Conservation (phyloP, 2,329 filamentous ascomycete genomes). For the Polytolypa hystricis region DNA sequence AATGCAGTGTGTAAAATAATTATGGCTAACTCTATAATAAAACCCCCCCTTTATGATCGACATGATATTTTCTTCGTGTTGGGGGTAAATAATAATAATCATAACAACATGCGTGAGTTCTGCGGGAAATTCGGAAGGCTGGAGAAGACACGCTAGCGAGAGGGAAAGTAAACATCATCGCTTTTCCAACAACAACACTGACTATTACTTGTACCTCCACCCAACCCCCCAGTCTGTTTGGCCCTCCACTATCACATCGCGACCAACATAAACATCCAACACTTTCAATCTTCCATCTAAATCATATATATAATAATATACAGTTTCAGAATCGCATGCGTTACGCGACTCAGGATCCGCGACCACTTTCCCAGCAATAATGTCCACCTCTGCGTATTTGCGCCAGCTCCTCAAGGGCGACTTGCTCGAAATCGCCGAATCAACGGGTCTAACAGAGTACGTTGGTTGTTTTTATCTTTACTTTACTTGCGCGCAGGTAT, state of each 20-base stretch:
- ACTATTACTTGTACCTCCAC: background rate
- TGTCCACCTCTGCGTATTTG: conserved; percentile 59
- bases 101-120: too few relatives aligned
- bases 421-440: conserved; percentile 61
- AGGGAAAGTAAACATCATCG: background rate
- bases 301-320: conserved; percentile 6
- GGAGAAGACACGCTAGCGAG: conserved; percentile 3
- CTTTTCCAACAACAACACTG: background rate
- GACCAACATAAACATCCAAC: conserved; percentile 5
- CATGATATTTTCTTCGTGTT: too few relatives aligned
- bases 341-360: conserved; percentile 34
- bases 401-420: conserved; percentile 73
- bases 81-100: too few relatives aligned
- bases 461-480: too few relatives aligned
- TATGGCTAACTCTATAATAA: too few relatives aligned
- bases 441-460: conserved; percentile 62
- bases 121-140: too few relatives aligned
- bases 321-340: conserved; percentile 33
- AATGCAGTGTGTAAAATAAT: too few relatives aligned
- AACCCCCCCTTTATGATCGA: too few relatives aligned
- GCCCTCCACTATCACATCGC: conserved; percentile 12
- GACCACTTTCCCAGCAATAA: conserved; percentile 41
- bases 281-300: background rate
- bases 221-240: conserved; percentile 9
- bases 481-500: too few relatives aligned